Base-by-base conservation (phyloP, 371 early-diverging fungal species). In the Syncephalis plumigaleata region DNA sequence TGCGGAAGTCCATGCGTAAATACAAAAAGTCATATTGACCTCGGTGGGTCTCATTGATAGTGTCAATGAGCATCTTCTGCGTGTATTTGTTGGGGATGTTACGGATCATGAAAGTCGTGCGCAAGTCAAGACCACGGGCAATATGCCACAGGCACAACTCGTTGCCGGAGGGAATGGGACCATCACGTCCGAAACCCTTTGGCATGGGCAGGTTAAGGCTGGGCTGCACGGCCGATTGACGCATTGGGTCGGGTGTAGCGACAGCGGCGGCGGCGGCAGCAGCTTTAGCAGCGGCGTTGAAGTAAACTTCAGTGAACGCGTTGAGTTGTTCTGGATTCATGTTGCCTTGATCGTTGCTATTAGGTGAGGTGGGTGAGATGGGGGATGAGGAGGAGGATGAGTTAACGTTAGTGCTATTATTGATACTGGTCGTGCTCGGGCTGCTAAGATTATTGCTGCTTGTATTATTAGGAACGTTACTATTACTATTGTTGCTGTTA, bases 61-160 rank as follows among this genome's bases (percentile, higher is more conserved):
- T 66, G 15, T 84, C 79, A 15, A 84, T 63, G 17, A 93, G 59
- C 87, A 88, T 85, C 55, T 68, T 62, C 72, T 76, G 77, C 9
- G 83, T 79, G 54, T 81, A 84, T 60, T 86, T 85, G 68, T 91
- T 91, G 17, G 93, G 93, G 46, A 92, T 86, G 52, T 91, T 88
- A 49, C 83, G 75, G 37, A 92, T 79, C 93, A 92, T 92, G 55
- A 81, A 81, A 0, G 93, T 87, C 0, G 85, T 87, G 16, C 90
- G 66, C 21, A 38, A 64, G 50, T 91, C 88, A 15, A 45, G 25
- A 4, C 75, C 73, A 40, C 13, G 31, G 13, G 42, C 36, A 45
- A 60, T 56, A 27, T 37, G 46, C 0, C 23, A 26, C 11, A 53
- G 15, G 42, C 52, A 50, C n/a, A 59, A 38, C 43, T 54, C 46